Base-by-base conservation (phyloP, 129 eudicot species). In the Logfia minima region DNA sequence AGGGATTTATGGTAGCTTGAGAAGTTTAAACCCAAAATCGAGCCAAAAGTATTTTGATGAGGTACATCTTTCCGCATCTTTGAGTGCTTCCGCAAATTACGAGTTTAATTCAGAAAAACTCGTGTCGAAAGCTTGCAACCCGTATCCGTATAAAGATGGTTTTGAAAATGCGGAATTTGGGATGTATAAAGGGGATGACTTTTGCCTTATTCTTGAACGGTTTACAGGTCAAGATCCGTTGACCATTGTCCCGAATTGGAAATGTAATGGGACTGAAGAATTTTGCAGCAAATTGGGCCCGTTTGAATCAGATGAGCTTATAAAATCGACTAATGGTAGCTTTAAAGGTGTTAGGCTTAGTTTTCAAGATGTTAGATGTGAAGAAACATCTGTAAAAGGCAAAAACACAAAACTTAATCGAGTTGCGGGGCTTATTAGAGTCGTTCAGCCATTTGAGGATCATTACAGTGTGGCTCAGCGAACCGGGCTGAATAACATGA, bases 271-370 rank as follows among this genome's bases (percentile, higher is more conserved):
- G 17, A 91, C 90, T 0, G 86, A 88, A 28, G 87, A 81, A 4
- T 82, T 79, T 74, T 95, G 99, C 59, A 82, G 93, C 28, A 82
- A 77, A 66, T 84, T 94, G 83, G 98, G 98, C 16, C 99, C 99
- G 26, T 95, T 95, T 75, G 76, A 35, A 9, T 68, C 88, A 0
- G 80, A 86, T 63, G 84, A 75, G 68, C 79, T 59, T 80, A 87
- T 85, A 70, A 87, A 78, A 26, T 86, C 90, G 1, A 94, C 92
- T 5, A 85, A 94, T 48, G 98, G 96, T 21, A 84, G 93, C 77
- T 94, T 89, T 85, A 86, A 87, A 76, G 90, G 83, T 52, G 88
- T 89, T 16, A 70, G 82, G 45, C 88, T 95, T 67, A 81, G 82
- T 23, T 71, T 95, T 75, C 99, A 95, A 79, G 96, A 95, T 66